Evolutionary conservation across 345 rosid genomes (phyloP), one percentile per base, ranked within the genome.

Genomic region (Psidium friedrichsthalianum): DNA sequence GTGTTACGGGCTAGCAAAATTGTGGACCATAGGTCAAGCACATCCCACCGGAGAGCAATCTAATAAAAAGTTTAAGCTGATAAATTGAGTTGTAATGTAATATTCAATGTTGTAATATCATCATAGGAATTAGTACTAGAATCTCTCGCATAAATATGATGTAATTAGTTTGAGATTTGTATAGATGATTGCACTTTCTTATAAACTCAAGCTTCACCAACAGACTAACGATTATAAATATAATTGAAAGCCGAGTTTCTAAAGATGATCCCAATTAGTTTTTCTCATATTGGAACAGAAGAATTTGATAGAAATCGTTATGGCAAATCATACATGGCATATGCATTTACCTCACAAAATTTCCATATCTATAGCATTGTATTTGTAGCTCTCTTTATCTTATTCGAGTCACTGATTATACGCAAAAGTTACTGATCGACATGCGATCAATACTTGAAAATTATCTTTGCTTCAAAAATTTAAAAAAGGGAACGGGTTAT

Each of bases 1-100:
- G 47, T 18, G 24, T 32, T 9, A 8, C 6, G 5, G 2, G 47
- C 24, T 69, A 69, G 78, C 78, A 32, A 64, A 3, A 64, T 64
- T 2, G 0, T 18, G 78, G 24, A 36, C 44, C 24, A 18, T 3
- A 0, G 0, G 0, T 32, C 24, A 18, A 69, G 3, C 25, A 56
- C 7, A n/a, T 21, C n/a, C 11, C 11, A 56, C 11, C 5, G n/a
- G 11, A 56, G 11, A 56, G 58, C 58, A 56, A 56, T 52, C 54
- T 52, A 5, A 52, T 52, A 14, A 52, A 13, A 52, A 5, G 18
- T 51, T 51, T 51, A 51, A 51, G 53, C 5, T 3, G 53, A 51
- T 51, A 51, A 51, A 51, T 12, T 52, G 18, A 52, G 54, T 52
- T 52, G 54, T 52, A 53, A 15, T 15, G 55, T 53, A 53, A 53